phyloP scores from a whole-genome alignment of 768 basidiomycete species.

The Mycena pura region DNA sequence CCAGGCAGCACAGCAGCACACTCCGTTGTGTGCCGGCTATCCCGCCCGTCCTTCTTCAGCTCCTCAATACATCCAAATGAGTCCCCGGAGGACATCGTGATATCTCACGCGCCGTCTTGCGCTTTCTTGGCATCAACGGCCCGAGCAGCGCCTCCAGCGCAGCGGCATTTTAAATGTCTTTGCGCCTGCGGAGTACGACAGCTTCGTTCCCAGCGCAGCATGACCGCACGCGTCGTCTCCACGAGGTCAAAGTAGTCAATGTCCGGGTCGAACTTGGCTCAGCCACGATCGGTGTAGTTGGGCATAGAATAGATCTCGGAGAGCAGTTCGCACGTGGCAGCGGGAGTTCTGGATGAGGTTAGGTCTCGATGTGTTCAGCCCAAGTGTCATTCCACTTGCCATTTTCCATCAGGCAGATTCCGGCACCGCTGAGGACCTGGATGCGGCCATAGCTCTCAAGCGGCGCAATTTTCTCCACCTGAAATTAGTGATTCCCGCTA shows the following conservation, averaged over 20 bases:
- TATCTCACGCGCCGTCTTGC: constrained; percentile 23
- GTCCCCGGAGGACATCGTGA: constrained; percentile 12
- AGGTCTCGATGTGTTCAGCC: constrained; percentile 6
- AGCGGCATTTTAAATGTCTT: constrained; percentile 28
- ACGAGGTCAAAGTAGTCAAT: constrained; percentile 29
- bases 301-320: constrained; percentile 23
- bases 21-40: constrained; percentile 27
- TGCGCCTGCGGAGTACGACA: constrained; percentile 29
- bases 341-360: neutral
- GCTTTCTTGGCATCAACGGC: constrained; percentile 10
- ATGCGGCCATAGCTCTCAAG: constrained; percentile 11
- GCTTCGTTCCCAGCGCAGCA: constrained; percentile 28
- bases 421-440: constrained; percentile 9
- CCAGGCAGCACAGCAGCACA: too few relatives aligned
- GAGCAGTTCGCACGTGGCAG: constrained; percentile 24
- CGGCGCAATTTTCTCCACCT: constrained; percentile 29
- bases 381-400: constrained; percentile 14
- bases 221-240: constrained; percentile 25
- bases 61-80: constrained; percentile 31
- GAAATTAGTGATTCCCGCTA: neutral
- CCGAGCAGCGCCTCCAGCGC: constrained; percentile 16
- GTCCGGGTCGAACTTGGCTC: constrained; percentile 27
- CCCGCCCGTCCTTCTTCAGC: constrained; percentile 28
- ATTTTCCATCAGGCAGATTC: constrained; percentile 19
- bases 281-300: constrained; percentile 31